Evolutionary conservation across 495 filamentous ascomycete species (phyloP), one percentile per base, ranked within the genome.

Genomic region (Penicillium fimorum): DNA sequence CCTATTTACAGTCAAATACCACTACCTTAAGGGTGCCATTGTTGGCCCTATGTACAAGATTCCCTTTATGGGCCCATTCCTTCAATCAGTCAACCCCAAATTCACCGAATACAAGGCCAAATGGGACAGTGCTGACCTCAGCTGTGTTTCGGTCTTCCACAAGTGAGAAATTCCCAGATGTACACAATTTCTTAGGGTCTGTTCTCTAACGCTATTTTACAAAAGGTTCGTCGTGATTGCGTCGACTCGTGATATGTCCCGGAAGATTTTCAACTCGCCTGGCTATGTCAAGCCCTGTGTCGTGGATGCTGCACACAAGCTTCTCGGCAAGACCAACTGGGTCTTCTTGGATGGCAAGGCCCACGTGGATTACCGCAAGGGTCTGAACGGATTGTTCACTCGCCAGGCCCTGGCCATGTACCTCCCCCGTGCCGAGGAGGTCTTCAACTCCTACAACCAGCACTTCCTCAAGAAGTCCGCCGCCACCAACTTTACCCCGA

Each of bases 131-230:
- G 94, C 89, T 13, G 84, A 86, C 12, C 79, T 98, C 64, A 96
- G 92, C 77, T 98, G 94, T 74, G 93, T 98, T 56, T 96, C 91
- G 12, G 92, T 98, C 57, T 98, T 98, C 78, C 94, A 98, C 83
- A 98, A 98, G 92, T 96, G 83, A 65, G 90, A 66, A 47, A n/a
- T 17, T 52, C 51, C 38, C 18, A 18, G 9, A 20, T 43, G 10
- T n/a, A 18, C 22, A 18, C 13, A 9, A 25, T 10, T 47, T 20
- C 38, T 33, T 40, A 4, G 18, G 13, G 38, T 47, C 40, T 20
- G 30, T 44, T 50, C 30, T 53, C 66, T 64, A 63, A 56, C 17
- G 13, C 15, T 41, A 13, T 33, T 56, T 33, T 12, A 17, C 5
- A 7, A 62, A 97, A 97, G 92, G 75, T 98, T 98, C 72, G 94